phyloP scores from a whole-genome alignment of 176 grass and related monocot genomes.

The Neostapfia colusana region DNA sequence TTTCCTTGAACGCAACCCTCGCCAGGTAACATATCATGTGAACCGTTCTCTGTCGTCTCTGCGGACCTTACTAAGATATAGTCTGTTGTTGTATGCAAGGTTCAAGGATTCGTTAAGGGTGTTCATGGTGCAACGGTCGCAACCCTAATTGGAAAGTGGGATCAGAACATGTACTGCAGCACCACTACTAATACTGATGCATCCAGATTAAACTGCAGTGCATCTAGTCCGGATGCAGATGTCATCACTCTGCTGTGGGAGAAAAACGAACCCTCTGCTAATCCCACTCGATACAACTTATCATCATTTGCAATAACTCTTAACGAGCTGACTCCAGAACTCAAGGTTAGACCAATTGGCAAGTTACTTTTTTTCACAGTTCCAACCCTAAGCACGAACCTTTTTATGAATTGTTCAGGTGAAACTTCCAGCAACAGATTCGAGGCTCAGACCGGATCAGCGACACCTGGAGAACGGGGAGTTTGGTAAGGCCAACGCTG shows the following conservation, averaged over 20 bases:
- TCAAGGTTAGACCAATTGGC: slow-evolving; percentile 52
- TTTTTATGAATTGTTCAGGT: slow-evolving; percentile 52
- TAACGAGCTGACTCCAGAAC: slow-evolving; percentile 64
- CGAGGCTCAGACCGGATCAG: slow-evolving; percentile 75
- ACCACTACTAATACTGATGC: slow-evolving; percentile 34
- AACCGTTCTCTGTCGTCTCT: background rate
- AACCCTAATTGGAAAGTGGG: slow-evolving; percentile 67
- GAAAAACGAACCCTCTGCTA: slow-evolving; percentile 58
- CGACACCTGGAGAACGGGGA: slow-evolving; percentile 74
- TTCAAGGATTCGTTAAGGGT: slow-evolving; percentile 51
- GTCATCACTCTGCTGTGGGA: slow-evolving; percentile 66
- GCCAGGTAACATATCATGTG: slow-evolving; percentile 45
- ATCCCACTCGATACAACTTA: slow-evolving; percentile 80
- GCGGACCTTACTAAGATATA: slow-evolving; percentile 38
- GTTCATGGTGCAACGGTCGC: slow-evolving; percentile 48
- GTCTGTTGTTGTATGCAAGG: slow-evolving; percentile 46
- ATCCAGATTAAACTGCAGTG: too few relatives aligned
- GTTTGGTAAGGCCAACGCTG: slow-evolving; percentile 64
- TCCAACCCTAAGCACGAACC: slow-evolving; percentile 29
- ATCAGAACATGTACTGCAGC: slow-evolving; percentile 55
- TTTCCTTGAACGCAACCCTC: slow-evolving; percentile 52
- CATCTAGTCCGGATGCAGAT: slow-evolving; percentile 24
- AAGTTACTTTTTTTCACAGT: slow-evolving; percentile 10
- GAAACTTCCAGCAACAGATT: slow-evolving; percentile 80
- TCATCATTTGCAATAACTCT: slow-evolving; percentile 77